These are phyloP conservation scores for Boletus bicolor DNA, from an alignment of 768 basidiomycete genomes.

Conservation along the genomic window DNA sequence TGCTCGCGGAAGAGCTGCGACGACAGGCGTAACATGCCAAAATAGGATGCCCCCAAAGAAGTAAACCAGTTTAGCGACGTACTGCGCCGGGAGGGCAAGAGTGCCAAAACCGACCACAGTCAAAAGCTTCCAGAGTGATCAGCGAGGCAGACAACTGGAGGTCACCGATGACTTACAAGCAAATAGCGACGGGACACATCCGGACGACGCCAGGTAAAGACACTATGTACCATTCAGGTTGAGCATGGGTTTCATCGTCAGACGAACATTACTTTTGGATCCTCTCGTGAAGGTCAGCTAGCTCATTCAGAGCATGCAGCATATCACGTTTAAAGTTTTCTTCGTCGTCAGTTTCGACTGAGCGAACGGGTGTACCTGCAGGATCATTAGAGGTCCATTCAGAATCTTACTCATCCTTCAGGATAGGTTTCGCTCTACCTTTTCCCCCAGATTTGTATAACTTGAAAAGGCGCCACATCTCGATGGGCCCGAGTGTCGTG, in stretches of 20 bases:
- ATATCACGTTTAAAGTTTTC: constrained; percentile 42
- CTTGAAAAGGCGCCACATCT: constrained; percentile 52
- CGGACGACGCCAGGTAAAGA: constrained; percentile 67
- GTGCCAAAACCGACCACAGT: constrained; percentile 38
- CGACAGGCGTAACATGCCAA: constrained; percentile 61
- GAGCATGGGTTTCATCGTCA: background rate
- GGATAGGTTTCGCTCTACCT: constrained; percentile 29
- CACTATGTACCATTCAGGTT: constrained; percentile 34
- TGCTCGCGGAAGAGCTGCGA: constrained; percentile 47
- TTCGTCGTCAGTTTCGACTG: constrained; percentile 23
- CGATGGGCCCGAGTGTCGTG: constrained; percentile 47
- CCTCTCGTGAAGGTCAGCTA: constrained; percentile 63
- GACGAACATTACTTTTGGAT: constrained; percentile 50
- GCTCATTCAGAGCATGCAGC: constrained; percentile 41
- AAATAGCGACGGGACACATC: constrained; percentile 47
- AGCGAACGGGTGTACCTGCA: background rate
- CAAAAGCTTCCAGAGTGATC: constrained; percentile 30
- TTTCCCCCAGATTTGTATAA: constrained; percentile 39
- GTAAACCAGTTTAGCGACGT: constrained; percentile 46
- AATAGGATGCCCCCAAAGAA: constrained; percentile 50
- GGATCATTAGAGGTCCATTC: background rate
- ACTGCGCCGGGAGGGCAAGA: constrained; percentile 46
- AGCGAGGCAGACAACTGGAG: background rate
- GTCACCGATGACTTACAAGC: constrained; percentile 34
- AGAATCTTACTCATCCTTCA: constrained; percentile 8